Percentiles rank a stretch among this genome's conserved stretches.
Evolutionary conservation across 106 monocot species (phyloP).

Genomic region (Xerophyta viscosa): DNA sequence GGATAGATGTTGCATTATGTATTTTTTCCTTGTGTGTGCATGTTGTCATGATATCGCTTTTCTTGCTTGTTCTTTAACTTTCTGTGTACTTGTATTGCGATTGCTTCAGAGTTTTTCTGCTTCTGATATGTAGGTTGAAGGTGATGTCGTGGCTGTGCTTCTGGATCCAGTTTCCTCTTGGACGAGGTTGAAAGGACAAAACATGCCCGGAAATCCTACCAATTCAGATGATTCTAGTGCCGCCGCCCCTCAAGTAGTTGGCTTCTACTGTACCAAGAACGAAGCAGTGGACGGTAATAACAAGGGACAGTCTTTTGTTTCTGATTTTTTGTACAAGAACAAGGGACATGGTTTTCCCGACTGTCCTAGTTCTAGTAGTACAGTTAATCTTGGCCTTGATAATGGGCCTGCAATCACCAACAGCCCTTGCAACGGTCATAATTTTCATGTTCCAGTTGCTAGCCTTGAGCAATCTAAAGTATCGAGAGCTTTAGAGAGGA

Average conservation of each 20-base stretch:
- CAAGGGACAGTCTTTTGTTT: neutral
- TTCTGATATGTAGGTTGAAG: conserved; percentile 86
- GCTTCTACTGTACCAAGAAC: conserved; percentile 5
- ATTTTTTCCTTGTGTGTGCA: no score
- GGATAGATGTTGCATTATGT: no score
- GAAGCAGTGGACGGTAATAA: conserved; percentile 7
- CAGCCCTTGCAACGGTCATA: conserved; percentile 3
- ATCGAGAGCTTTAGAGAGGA: conserved; percentile 37
- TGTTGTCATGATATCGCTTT: no score
- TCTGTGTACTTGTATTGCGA: no score
- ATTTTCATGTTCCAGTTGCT: conserved; percentile 1
- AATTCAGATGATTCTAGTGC: conserved; percentile 10
- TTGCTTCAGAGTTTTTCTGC: no score
- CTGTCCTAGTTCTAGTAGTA: conserved; percentile 3
- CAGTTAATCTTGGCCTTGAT: no score
- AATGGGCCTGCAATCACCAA: neutral
- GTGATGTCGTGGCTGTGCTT: conserved; percentile 82
- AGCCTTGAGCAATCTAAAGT: conserved; percentile 8
- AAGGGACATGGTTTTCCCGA: neutral
- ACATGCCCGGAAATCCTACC: conserved; percentile 11
- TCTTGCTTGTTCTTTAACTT: no score
- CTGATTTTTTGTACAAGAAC: neutral
- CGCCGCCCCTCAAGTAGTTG: conserved; percentile 15
- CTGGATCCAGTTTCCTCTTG: conserved; percentile 67
- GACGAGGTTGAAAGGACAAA: conserved; percentile 63